Percentiles rank a stretch among this genome's conserved stretches.
These are phyloP conservation scores for Auriscalpium orientale DNA, from an alignment of 768 basidiomycete genomes.

Conservation along the genomic window DNA sequence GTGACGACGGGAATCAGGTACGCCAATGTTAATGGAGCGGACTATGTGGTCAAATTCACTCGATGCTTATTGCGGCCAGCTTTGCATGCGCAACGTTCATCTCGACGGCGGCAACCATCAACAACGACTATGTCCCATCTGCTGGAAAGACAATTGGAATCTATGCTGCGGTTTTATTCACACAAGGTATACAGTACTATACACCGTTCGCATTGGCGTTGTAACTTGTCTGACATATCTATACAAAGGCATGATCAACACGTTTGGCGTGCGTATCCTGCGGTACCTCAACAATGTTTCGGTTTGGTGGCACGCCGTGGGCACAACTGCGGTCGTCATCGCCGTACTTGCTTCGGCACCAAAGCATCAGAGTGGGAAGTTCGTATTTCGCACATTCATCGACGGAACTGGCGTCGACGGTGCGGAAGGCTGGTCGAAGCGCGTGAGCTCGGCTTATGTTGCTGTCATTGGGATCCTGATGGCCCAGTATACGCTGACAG, in stretches of 20 bases:
- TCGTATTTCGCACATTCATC: conserved; percentile 65
- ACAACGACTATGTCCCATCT: conserved; percentile 50
- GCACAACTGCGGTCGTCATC: conserved; percentile 59
- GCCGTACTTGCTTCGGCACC: conserved; percentile 69
- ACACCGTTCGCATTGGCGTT: not conserved
- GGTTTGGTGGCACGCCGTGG: conserved; percentile 67
- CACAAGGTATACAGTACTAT: no score
- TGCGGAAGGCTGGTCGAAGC: conserved; percentile 49
- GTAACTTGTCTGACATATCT: not conserved
- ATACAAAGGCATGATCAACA: conserved; percentile 53
- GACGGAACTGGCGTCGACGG: conserved; percentile 53
- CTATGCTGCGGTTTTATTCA: conserved; percentile 61
- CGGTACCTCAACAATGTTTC: conserved; percentile 66
- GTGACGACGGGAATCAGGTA: conserved; percentile 69
- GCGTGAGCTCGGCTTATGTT: conserved; percentile 66
- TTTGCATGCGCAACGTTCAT: conserved; percentile 64
- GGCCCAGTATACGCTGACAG: conserved; percentile 73
- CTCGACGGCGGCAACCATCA: conserved; percentile 53
- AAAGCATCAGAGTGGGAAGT: conserved; percentile 55
- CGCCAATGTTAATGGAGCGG: not conserved
- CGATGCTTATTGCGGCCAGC: conserved; percentile 23
- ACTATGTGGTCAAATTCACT: not conserved
- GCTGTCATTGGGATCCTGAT: conserved; percentile 64
- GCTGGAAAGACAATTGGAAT: conserved; percentile 56
- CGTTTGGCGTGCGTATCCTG: conserved; percentile 61